Base-by-base conservation (phyloP, 768 basidiomycete genomes). In the Mycena vulgaris region DNA sequence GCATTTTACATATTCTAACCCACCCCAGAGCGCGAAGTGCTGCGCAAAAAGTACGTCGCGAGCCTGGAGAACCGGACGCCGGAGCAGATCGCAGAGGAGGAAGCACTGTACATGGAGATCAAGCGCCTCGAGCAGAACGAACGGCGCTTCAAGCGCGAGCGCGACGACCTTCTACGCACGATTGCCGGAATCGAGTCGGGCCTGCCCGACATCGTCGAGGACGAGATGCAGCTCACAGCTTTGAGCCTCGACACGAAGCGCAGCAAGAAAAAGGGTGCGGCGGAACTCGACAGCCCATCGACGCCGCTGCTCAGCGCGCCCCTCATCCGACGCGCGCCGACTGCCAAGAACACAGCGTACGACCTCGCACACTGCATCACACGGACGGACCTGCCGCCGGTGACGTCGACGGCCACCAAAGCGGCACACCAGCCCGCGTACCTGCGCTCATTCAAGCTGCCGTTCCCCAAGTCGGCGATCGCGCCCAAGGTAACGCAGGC, bases 41-140 rank as follows among this genome's bases (percentile, higher is more conserved):
- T 90, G 71, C 92, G 98, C 66, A 98, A 96, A 80, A 90, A 91
- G 66, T 98, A 99, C 76, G 87, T 99, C 17, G 82, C 87, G 11
- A 93, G 91, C 69, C 89, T 99, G n/a, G 95, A 96, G 81, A 90
- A 88, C 65, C 91, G 97, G n/a, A 93, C 95, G 0, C 87, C 91
- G 5, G 90, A 93, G 56, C 95, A 98, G 81, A 92, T 97, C 49
- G 93, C 92, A 21, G 97, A 99, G 78, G 98, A 99, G 84, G 97
- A 98, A 75, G 93, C 95, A 10, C 85, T 99, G 4, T 98, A 94
- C 81, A 83, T 98, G 70, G 96, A 98, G 80, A 88, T 97, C 57
- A 96, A 97, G 77, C 90, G 95, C n/a, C 87, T 99, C 57, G 97
- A 98, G 78, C 97, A 98, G 81, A 95, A 88, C 68, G 96, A 98